Evolutionary conservation across 768 basidiomycete species (phyloP).

Genomic region (Macrolepiota dolichaula): DNA sequence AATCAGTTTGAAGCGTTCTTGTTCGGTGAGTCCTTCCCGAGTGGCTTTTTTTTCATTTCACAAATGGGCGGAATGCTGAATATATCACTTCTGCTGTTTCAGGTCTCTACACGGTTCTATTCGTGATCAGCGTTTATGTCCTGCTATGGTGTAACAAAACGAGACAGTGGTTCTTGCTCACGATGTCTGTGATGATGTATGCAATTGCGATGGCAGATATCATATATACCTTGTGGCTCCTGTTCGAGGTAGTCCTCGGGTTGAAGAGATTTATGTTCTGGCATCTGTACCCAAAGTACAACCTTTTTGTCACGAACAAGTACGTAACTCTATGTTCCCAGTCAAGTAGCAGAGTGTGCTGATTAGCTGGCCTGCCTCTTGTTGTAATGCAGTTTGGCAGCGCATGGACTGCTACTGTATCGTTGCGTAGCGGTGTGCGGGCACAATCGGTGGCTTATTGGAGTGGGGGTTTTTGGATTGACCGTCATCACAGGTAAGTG

Average conservation of each 20-base stretch:
- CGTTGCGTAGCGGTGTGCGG: slow-evolving; percentile 39
- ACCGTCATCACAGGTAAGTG: slow-evolving; percentile 29
- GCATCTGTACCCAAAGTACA: slow-evolving; percentile 28
- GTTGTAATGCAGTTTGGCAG: slow-evolving; percentile 22
- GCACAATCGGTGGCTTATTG: slow-evolving; percentile 23
- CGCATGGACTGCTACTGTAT: slow-evolving; percentile 31
- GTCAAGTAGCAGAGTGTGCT: background rate
- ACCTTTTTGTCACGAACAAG: slow-evolving; percentile 37
- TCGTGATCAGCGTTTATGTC: slow-evolving; percentile 31
- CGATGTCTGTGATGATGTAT: slow-evolving; percentile 33
- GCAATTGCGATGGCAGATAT: slow-evolving; percentile 31
- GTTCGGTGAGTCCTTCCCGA: slow-evolving; percentile 18
- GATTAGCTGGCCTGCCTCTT: background rate
- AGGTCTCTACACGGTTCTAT: slow-evolving; percentile 36
- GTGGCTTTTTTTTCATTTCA: too few relatives aligned
- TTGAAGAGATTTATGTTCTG: slow-evolving; percentile 15
- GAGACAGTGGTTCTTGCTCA: slow-evolving; percentile 26
- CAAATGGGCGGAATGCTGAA: too few relatives aligned
- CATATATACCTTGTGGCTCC: slow-evolving; percentile 27
- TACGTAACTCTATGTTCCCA: slow-evolving; percentile 16
- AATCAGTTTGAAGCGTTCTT: slow-evolving; percentile 25
- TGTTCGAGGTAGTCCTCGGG: slow-evolving; percentile 22
- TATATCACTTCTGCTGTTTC: background rate
- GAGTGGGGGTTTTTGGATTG: slow-evolving; percentile 25
- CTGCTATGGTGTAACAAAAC: slow-evolving; percentile 18